Percentiles rank a stretch among this genome's conserved stretches.
These are phyloP conservation scores for Dactylellina parvicollis DNA, from an alignment of 2,329 filamentous ascomycete genomes.

Conservation along the genomic window DNA sequence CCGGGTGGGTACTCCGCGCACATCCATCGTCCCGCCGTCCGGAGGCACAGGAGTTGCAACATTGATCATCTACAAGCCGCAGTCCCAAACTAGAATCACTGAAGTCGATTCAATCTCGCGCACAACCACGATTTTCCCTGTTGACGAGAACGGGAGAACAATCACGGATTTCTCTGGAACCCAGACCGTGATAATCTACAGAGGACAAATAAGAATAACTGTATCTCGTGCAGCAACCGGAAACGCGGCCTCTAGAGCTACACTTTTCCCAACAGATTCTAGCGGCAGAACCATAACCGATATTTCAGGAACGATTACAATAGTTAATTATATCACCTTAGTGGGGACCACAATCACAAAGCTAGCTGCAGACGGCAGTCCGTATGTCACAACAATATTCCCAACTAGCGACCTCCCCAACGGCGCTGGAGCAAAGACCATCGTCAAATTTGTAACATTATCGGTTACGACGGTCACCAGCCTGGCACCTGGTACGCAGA, in stretches of 20 bases:
- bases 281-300: not conserved
- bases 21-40: not conserved
- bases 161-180: conserved; percentile 20
- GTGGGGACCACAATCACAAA: not conserved
- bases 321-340: not conserved
- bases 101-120: not conserved
- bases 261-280: conserved; percentile 4
- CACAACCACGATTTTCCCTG: conserved; percentile 7
- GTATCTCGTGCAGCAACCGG: not conserved
- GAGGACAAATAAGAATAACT: not conserved
- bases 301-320: not conserved
- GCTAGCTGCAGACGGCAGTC: not conserved
- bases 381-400: not conserved
- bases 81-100: not conserved
- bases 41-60: not conserved
- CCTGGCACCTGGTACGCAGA: too few species aligned
- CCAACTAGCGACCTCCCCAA: not conserved
- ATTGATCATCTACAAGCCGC: conserved; percentile 13
- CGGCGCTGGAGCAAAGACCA: not conserved
- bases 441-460: conserved; percentile 1
- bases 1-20: not conserved
- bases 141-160: not conserved
- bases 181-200: conserved; percentile 11
- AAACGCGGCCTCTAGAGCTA: not conserved
- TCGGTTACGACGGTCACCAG: not conserved